These are phyloP conservation scores for Paxillus ammoniavirescens DNA, from an alignment of 768 basidiomycete genomes.

Conservation along the genomic window DNA sequence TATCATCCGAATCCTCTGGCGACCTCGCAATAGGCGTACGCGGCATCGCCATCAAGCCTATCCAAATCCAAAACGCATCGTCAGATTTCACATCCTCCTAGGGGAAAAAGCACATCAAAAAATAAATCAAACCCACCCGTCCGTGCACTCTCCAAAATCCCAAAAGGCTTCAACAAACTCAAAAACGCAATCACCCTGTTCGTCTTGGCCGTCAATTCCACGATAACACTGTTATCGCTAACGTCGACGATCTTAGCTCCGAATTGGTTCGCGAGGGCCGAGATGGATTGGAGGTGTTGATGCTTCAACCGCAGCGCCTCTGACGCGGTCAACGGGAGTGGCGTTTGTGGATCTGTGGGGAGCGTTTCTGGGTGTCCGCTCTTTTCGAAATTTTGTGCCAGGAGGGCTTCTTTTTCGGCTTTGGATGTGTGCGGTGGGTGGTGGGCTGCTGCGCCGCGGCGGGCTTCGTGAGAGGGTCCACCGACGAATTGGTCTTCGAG, in stretches of 20 bases:
- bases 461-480: conserved; percentile 80
- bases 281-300: conserved; percentile 85
- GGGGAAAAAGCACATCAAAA: not conserved
- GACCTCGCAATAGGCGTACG: conserved; percentile 79
- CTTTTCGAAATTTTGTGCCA: conserved; percentile 80
- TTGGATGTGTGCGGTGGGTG: conserved; percentile 40
- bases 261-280: conserved; percentile 82
- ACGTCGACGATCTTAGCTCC: conserved; percentile 93
- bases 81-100: not conserved
- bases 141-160: conserved; percentile 91
- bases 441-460: conserved; percentile 32
- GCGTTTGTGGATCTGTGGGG: conserved; percentile 18
- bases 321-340: conserved; percentile 62
- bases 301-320: conserved; percentile 89
- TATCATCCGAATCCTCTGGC: conserved; percentile 57
- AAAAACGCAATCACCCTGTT: conserved; percentile 90
- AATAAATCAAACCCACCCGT: conserved; percentile 73
- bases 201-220: conserved; percentile 94
- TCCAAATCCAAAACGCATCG: not conserved
- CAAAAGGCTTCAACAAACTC: conserved; percentile 88
- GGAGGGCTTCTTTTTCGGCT: conserved; percentile 63
- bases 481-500: conserved; percentile 88
- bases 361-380: conserved; percentile 39
- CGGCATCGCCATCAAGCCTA: conserved; percentile 98
- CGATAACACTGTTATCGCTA: conserved; percentile 90